phyloP scores from a whole-genome alignment of 495 filamentous ascomycete genomes.

The Immersiella caudata region DNA sequence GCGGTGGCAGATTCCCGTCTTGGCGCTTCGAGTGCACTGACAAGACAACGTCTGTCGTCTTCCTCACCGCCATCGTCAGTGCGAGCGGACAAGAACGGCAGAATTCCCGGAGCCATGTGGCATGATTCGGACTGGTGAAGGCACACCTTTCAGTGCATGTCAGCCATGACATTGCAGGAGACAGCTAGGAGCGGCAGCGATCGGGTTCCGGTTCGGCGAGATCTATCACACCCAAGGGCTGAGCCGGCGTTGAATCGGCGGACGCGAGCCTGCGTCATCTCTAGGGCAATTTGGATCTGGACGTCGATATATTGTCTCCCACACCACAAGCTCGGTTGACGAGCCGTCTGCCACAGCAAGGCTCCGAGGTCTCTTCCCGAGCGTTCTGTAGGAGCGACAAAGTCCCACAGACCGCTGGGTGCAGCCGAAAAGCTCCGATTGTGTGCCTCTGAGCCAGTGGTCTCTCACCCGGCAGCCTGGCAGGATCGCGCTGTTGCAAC shows the following conservation, averaged over 20 bases:
- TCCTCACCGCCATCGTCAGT: slow-evolving; percentile 17
- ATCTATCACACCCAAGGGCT: slow-evolving; percentile 6
- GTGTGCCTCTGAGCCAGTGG: neutral
- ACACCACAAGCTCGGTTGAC: slow-evolving; percentile 3
- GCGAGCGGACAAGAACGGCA: too few relatives aligned
- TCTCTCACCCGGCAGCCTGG: slow-evolving; percentile 1
- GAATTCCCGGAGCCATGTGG: slow-evolving; percentile 31
- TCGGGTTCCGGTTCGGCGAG: slow-evolving; percentile 6
- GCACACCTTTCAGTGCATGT: slow-evolving; percentile 5
- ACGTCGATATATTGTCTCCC: slow-evolving; percentile 17
- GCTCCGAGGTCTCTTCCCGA: neutral
- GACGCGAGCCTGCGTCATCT: slow-evolving; percentile 19
- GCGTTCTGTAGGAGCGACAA: neutral
- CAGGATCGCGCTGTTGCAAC: slow-evolving; percentile 11
- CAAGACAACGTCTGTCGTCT: neutral
- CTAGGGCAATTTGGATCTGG: slow-evolving; percentile 19
- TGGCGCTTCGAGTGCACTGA: slow-evolving; percentile 5
- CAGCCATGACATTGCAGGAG: slow-evolving; percentile 2
- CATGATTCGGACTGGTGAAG: slow-evolving; percentile 26
- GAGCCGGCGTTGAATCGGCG: neutral
- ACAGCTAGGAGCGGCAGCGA: neutral
- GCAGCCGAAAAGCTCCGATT: slow-evolving; percentile 17
- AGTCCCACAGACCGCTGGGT: neutral
- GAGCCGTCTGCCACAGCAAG: slow-evolving; percentile 11
- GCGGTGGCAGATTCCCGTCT: slow-evolving; percentile 20